phyloP scores from a whole-genome alignment of 305 asterid species.

The Nicotiana rustica region DNA sequence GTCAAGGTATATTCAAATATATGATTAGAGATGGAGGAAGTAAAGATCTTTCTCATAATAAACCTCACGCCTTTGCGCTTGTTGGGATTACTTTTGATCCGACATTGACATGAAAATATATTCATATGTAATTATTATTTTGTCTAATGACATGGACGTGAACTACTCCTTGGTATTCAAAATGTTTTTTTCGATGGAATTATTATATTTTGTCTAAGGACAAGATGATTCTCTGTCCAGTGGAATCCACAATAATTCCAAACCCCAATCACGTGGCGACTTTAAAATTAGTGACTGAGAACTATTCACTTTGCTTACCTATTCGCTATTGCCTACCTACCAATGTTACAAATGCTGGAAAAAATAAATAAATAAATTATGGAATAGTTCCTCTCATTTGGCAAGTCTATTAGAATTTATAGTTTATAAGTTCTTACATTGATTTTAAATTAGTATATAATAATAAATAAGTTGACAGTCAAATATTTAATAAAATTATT shows the following conservation, averaged over 20 bases:
- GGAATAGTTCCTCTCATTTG: not conserved
- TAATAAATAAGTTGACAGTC: no score
- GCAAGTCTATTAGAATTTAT: not conserved
- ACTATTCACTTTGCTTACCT: not conserved
- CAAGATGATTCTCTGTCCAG: not conserved
- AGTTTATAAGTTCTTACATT: no score
- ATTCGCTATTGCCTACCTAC: not conserved
- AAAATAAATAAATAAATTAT: not conserved
- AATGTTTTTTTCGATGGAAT: not conserved
- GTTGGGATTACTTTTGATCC: not conserved
- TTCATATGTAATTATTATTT: no score
- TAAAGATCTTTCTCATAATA: not conserved
- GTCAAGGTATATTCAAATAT: no score
- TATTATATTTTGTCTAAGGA: no score
- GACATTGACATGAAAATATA: not conserved
- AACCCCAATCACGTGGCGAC: not conserved
- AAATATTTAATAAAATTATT: no score
- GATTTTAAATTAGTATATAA: no score
- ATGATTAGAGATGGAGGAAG: not conserved
- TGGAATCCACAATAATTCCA: not conserved
- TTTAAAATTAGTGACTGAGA: not conserved
- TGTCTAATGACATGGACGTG: not conserved
- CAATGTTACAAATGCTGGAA: not conserved
- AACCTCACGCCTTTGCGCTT: not conserved
- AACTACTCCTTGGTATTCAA: not conserved